These are phyloP conservation scores for Fusarium sp. DNA, from an alignment of 2,329 filamentous ascomycete genomes.

Conservation along the genomic window DNA sequence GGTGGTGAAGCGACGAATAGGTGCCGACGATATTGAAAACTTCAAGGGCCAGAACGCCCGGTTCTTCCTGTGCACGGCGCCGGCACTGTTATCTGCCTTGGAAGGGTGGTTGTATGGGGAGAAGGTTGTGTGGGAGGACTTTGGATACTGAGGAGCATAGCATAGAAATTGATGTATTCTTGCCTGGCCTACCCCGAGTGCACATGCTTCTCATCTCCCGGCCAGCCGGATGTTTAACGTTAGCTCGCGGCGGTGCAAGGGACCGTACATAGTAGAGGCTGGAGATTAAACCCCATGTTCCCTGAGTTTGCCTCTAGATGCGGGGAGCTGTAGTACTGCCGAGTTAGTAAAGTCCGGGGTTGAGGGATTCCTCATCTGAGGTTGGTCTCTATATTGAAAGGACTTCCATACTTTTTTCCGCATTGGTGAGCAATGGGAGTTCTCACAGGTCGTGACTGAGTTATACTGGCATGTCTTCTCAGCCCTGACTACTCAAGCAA, in stretches of 20 bases:
- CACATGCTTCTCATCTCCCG: constrained; percentile 17
- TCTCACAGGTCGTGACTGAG: neutral
- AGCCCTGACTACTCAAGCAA: neutral
- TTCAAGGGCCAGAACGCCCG: constrained; percentile 58
- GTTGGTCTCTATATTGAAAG: neutral
- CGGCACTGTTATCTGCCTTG: constrained; percentile 57
- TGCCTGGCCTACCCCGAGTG: neutral
- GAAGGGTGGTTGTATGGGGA: constrained; percentile 68
- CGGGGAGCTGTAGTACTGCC: constrained; percentile 31
- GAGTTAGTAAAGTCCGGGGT: constrained; percentile 27
- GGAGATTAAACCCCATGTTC: constrained; percentile 1
- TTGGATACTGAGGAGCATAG: constrained; percentile 63
- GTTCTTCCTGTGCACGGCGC: constrained; percentile 66
- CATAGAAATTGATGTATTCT: constrained; percentile 4
- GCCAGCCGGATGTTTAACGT: constrained; percentile 25
- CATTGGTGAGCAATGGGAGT: neutral
- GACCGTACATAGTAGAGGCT: neutral
- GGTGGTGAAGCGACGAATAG: constrained; percentile 57
- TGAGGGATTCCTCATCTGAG: constrained; percentile 11
- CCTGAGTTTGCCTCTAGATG: constrained; percentile 29
- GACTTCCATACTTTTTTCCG: neutral
- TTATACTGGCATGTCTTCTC: neutral
- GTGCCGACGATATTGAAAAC: constrained; percentile 57
- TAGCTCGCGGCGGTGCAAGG: constrained; percentile 33
- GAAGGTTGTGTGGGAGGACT: constrained; percentile 70